A percentile compares a stretch with the other conserved stretches of the same genome.
Evolutionary conservation across 768 basidiomycete genomes (phyloP).

Genomic region (Royoungia palumana): DNA sequence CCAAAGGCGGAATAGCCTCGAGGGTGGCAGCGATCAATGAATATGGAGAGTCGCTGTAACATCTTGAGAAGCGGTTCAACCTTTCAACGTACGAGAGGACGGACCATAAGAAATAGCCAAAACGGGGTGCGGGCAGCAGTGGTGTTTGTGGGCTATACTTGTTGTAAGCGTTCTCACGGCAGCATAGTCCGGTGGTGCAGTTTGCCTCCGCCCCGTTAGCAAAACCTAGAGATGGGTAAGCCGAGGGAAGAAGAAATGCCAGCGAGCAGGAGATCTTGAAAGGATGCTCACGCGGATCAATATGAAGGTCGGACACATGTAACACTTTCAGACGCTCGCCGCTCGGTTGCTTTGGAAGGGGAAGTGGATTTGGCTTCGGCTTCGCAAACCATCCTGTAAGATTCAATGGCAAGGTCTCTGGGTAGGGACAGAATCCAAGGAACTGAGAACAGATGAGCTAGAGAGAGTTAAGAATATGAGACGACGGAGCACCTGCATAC

Average conservation of each 20-base stretch:
- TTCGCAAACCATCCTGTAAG: conserved; percentile 70
- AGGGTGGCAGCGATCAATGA: conserved; percentile 58
- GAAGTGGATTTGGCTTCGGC: conserved; percentile 68
- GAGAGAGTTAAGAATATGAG: not conserved
- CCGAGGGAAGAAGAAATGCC: not conserved
- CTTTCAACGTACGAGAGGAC: not conserved
- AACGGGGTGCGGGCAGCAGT: conserved; percentile 62
- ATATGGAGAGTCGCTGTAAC: conserved; percentile 57
- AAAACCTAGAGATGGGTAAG: conserved; percentile 44
- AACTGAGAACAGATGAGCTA: conserved; percentile 63
- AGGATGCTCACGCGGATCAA: conserved; percentile 58
- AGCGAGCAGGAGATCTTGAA: not conserved
- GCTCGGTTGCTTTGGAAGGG: conserved; percentile 53
- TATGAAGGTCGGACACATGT: conserved; percentile 74
- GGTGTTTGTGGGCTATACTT: conserved; percentile 45
- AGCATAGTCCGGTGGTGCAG: conserved; percentile 66
- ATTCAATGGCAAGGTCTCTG: conserved; percentile 58
- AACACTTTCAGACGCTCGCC: conserved; percentile 68
- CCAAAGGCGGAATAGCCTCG: conserved; percentile 62
- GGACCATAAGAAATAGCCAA: conserved; percentile 60
- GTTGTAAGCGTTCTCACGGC: conserved; percentile 54
- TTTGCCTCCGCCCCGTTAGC: conserved; percentile 69
- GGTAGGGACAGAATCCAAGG: conserved; percentile 51
- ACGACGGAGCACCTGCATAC: not conserved
- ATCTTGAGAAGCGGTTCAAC: not conserved